Evolutionary conservation across 192 early-diverging fungal genomes (phyloP).

Genomic region (Coemansia asiatica): DNA sequence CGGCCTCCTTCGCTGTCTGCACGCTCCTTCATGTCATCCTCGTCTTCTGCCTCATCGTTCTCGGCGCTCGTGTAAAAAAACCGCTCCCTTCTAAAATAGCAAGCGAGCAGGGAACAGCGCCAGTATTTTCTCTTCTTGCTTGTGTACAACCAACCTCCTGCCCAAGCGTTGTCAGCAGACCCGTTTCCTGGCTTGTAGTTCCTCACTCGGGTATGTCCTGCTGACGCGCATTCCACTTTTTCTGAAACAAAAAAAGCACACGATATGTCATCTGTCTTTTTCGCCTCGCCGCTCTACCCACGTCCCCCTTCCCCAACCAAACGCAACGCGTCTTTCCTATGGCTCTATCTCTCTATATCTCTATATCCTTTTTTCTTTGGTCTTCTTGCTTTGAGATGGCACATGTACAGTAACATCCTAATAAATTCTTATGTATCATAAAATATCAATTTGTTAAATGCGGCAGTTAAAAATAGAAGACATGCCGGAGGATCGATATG

Average conservation of each 20-base stretch:
- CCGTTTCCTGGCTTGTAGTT: not conserved
- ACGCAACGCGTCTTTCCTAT: not conserved
- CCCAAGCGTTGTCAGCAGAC: too few species aligned
- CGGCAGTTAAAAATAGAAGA: not conserved
- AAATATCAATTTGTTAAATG: not conserved
- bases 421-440: not conserved
- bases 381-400: not conserved
- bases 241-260: not conserved
- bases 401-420: not conserved
- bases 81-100: not conserved
- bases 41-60: constrained; percentile 1
- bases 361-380: not conserved
- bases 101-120: too few species aligned
- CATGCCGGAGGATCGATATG: too few species aligned
- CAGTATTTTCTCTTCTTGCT: not conserved
- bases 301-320: not conserved
- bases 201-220: not conserved
- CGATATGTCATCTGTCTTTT: not conserved
- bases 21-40: not conserved
- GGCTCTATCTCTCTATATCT: too few species aligned
- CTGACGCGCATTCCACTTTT: not conserved
- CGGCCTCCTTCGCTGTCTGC: constrained; percentile 1
- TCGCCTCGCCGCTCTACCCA: not conserved
- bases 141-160: too few species aligned
- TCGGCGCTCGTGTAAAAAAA: constrained; percentile 2